Base-by-base conservation (phyloP, 2,329 filamentous ascomycete species). In the Monilinia fructicola region DNA sequence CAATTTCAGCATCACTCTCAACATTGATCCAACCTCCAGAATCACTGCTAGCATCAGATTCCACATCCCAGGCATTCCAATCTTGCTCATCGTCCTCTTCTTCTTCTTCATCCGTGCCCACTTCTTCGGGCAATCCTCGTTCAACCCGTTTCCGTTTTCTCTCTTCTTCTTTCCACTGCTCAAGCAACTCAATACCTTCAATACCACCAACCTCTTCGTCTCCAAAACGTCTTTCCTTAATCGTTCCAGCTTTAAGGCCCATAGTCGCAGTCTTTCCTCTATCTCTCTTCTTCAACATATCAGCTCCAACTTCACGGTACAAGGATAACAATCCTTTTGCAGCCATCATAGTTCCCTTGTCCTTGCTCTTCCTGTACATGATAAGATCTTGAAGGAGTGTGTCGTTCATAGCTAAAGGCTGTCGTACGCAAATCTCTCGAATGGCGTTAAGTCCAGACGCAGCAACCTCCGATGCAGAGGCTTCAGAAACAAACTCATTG, bases 301-400 rank as follows among this genome's bases (percentile, higher is more conserved):
- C 91, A 0, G 95, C 92, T 46, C 90, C 93, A 18, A 97, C 90
- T 75, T 98, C 93, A 72, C 95, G 85, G 81, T 96, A 99, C 7
- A 99, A 83, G 31, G 92, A 92, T 53, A 99, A 82, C 9, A 99
- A 82, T 70, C 95, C 94, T 77, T 95, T 94, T 18, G 94, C 93
- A 10, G 95, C 95, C 95, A 99, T 98, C 86, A 96, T 93, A n/a
- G 95, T 91, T 68, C 94, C 93, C 82, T 98, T 99, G 76, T 99
- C 95, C 77, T 99, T 99, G 76, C 92, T 96, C 82, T 96, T 97
- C 68, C 92, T 87, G 79, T 99, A 98, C 81, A 95, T 90, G 12
- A 98, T 93, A 63, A 99, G 80, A 81, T 99, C 95, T 77, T 99
- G 94, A 40, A 99, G 81, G n/a, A 99, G 80, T 0, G 93, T 97